Conservation (phyloP, 176 grass and related monocot species). For the Dactylis glomerata region DNA sequence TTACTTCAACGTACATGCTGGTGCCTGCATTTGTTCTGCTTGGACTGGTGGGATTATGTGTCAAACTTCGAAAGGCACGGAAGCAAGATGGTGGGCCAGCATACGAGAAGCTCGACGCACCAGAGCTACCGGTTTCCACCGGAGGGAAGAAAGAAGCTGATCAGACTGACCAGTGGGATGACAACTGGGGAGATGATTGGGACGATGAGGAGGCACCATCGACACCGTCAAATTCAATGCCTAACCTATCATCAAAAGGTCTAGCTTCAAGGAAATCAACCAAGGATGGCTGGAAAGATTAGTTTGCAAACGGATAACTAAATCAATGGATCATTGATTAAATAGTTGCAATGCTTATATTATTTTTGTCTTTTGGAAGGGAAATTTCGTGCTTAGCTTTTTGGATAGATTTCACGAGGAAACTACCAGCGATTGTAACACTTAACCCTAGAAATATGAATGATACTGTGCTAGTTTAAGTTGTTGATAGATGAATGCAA, state of each 20-base stretch:
- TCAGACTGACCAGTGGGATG: conserved; percentile 67
- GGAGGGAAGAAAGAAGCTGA: conserved; percentile 54
- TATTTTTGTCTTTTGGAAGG: neutral
- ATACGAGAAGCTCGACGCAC: conserved; percentile 58
- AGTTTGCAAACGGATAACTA: conserved; percentile 4
- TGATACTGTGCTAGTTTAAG: neutral
- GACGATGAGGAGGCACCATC: conserved; percentile 79
- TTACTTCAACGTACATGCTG: conserved; percentile 40
- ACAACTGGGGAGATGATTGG: conserved; percentile 82
- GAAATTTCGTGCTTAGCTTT: neutral
- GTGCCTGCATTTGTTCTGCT: conserved; percentile 44
- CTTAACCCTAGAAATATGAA: neutral
- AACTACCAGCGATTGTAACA: neutral
- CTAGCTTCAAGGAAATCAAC: conserved; percentile 64
- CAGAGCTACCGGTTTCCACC: conserved; percentile 51
- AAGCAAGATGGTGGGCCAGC: conserved; percentile 8
- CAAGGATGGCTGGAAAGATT: conserved; percentile 95
- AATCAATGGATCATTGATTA: neutral
- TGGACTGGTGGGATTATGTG: conserved; percentile 38
- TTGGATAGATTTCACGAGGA: neutral
- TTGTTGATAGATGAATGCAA: neutral
- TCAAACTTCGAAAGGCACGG: conserved; percentile 38
- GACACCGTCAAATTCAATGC: conserved; percentile 61
- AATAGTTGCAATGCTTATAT: conserved; percentile 10
- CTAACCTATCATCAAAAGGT: conserved; percentile 74